These are phyloP conservation scores for Nemophila menziesii DNA, from an alignment of 257 asterid species.

Conservation along the genomic window DNA sequence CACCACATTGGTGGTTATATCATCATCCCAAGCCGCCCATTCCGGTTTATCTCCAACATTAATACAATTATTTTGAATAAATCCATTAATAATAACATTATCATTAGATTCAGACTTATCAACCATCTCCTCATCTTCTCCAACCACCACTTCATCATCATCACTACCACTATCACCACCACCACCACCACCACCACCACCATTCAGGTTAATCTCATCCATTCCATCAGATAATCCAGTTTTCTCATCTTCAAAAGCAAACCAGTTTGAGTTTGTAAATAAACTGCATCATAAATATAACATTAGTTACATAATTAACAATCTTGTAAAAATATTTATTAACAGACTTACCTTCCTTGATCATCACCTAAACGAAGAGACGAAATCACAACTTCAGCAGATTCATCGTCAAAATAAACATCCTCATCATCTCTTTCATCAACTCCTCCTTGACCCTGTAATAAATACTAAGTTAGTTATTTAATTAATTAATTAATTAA, in stretches of 20 bases:
- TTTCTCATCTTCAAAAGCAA: slow-evolving; percentile 86
- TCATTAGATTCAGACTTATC: slow-evolving; percentile 27
- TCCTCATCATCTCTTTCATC: slow-evolving; percentile 91
- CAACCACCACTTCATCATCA: slow-evolving; percentile 94
- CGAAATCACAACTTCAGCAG: slow-evolving; percentile 96
- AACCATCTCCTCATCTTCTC: slow-evolving; percentile 71
- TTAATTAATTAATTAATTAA: neutral
- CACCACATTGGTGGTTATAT: slow-evolving; percentile 44
- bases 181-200: slow-evolving; percentile 44
- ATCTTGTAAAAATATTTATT: no score
- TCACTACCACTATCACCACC: slow-evolving; percentile 51
- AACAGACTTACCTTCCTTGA: slow-evolving; percentile 77
- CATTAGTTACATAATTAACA: no score
- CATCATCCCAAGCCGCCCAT: slow-evolving; percentile 90
- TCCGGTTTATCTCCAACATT: slow-evolving; percentile 46
- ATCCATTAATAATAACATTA: slow-evolving; percentile 19
- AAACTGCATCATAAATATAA: slow-evolving; percentile 39
- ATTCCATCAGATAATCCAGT: slow-evolving; percentile 42
- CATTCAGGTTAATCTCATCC: slow-evolving; percentile 49
- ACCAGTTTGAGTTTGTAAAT: slow-evolving; percentile 99
- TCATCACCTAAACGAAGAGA: slow-evolving; percentile 90
- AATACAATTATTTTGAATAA: slow-evolving; percentile 16
- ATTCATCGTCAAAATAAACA: slow-evolving; percentile 88
- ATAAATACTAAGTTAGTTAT: slow-evolving; percentile 4
- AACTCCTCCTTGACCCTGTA: slow-evolving; percentile 68